Percentiles rank a stretch among this genome's conserved stretches.
Conservation (phyloP, 495 filamentous ascomycete species). For the Talaromyces wortmannii region DNA sequence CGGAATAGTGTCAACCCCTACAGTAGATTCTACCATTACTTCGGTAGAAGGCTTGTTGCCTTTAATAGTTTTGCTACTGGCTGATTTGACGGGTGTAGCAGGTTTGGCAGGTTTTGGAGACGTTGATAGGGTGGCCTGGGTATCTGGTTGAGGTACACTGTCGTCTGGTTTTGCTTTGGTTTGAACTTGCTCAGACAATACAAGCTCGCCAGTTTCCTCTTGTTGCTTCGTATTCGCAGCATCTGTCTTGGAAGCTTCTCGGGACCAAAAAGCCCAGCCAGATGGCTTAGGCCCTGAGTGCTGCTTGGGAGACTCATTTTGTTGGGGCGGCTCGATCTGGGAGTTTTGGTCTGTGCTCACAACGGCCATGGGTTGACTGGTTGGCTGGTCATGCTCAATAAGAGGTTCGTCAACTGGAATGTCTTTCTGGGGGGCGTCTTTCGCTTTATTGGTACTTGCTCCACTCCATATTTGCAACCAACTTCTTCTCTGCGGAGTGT, state of each 20-base stretch:
- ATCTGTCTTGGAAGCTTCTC: constrained; percentile 46
- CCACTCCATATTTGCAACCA: constrained; percentile 46
- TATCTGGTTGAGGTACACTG: not conserved
- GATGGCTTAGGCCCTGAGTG: constrained; percentile 45
- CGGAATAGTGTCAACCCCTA: constrained; percentile 22
- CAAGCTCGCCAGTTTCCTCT: constrained; percentile 56
- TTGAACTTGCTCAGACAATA: constrained; percentile 47
- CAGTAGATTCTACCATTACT: constrained; percentile 29
- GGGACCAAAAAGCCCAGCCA: constrained; percentile 84
- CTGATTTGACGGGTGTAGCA: constrained; percentile 4
- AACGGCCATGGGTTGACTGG: not conserved
- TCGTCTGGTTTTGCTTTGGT: constrained; percentile 1
- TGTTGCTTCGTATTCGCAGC: constrained; percentile 24
- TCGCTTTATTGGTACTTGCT: constrained; percentile 14
- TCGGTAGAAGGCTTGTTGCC: constrained; percentile 21
- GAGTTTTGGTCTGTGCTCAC: constrained; percentile 12
- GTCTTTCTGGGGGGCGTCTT: constrained; percentile 16
- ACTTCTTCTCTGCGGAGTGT: constrained; percentile 26
- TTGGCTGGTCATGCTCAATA: constrained; percentile 7
- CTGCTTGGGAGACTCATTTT: constrained; percentile 27
- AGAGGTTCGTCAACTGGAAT: constrained; percentile 15
- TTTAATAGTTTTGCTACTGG: not conserved
- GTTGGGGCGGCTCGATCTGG: constrained; percentile 13
- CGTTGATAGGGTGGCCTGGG: not conserved
- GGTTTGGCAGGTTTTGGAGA: not conserved